phyloP scores from a whole-genome alignment of 805 yeast species.

The Teunomyces lycoperdinae region DNA sequence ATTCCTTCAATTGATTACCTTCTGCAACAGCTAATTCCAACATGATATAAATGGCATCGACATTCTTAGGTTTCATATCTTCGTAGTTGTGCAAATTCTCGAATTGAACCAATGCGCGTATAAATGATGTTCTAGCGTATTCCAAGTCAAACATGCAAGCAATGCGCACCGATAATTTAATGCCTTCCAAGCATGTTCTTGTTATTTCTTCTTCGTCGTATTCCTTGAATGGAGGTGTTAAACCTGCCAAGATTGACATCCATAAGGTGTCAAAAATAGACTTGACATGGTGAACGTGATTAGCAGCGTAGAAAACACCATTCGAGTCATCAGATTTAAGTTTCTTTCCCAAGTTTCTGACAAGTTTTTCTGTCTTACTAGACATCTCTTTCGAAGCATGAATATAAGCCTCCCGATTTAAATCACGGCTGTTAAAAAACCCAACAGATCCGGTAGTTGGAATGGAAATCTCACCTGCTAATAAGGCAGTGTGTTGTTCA shows the following conservation, averaged over 20 bases:
- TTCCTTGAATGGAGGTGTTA: conserved; percentile 91
- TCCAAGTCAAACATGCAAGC: conserved; percentile 81
- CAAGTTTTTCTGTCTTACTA: conserved; percentile 79
- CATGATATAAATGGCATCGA: conserved; percentile 72
- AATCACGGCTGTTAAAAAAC: conserved; percentile 68
- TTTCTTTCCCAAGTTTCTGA: conserved; percentile 58
- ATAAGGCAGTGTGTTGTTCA: conserved; percentile 89
- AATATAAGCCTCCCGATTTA: conserved; percentile 76
- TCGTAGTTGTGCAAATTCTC: conserved; percentile 75
- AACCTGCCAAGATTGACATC: conserved; percentile 96
- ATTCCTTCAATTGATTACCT: conserved; percentile 64
- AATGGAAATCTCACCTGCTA: conserved; percentile 55
- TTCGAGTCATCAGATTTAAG: conserved; percentile 36
- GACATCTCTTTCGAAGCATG: conserved; percentile 93
- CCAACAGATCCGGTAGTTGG: conserved; percentile 40
- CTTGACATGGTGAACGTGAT: conserved; percentile 84
- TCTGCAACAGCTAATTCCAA: conserved; percentile 75
- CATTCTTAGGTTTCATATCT: conserved; percentile 75
- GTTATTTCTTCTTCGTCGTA: conserved; percentile 73
- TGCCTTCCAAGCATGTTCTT: conserved; percentile 75
- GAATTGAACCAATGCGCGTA: conserved; percentile 86
- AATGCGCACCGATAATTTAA: conserved; percentile 76
- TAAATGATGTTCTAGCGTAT: conserved; percentile 83
- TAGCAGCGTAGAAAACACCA: conserved; percentile 70
- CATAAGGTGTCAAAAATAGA: conserved; percentile 92